Evolutionary conservation across 106 monocot species (phyloP).

Genomic region (Apostasia ramifera): DNA sequence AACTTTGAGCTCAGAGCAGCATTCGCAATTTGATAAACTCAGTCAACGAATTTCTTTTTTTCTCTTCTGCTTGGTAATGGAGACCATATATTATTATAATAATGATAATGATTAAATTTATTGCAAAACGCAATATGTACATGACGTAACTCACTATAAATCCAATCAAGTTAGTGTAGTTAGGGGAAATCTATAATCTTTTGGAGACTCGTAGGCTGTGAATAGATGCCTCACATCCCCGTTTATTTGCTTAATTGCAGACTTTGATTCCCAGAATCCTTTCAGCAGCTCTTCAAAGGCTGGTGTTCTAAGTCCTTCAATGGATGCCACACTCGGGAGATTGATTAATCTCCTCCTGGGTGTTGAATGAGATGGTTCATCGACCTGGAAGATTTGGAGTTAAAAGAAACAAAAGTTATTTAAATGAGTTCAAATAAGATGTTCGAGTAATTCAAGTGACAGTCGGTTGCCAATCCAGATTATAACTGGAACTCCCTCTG

Average conservation of each 20-base stretch:
- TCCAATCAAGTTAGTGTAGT: constrained; percentile 40
- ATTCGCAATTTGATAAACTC: background rate
- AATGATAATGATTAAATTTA: too few species aligned
- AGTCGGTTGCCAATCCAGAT: too few species aligned
- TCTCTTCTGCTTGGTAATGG: background rate
- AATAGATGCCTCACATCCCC: constrained; percentile 44
- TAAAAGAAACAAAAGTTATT: background rate
- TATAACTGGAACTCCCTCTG: too few species aligned
- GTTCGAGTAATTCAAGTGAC: background rate
- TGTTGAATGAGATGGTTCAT: constrained; percentile 68
- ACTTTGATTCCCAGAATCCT: constrained; percentile 46
- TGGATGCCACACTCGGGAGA: constrained; percentile 43
- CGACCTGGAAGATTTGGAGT: constrained; percentile 32
- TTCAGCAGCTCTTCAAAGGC: constrained; percentile 68
- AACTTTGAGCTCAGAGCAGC: background rate
- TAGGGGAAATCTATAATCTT: constrained; percentile 54
- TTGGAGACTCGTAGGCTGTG: constrained; percentile 32
- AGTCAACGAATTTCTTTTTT: background rate
- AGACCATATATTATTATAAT: background rate
- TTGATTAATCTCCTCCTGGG: constrained; percentile 45
- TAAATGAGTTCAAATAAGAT: background rate
- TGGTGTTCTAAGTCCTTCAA: constrained; percentile 66
- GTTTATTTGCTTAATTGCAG: constrained; percentile 33
- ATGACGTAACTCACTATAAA: background rate
- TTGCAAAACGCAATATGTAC: background rate